phyloP scores from a whole-genome alignment of 2,329 filamentous ascomycete genomes.

The Acephala macrosclerotiorum region DNA sequence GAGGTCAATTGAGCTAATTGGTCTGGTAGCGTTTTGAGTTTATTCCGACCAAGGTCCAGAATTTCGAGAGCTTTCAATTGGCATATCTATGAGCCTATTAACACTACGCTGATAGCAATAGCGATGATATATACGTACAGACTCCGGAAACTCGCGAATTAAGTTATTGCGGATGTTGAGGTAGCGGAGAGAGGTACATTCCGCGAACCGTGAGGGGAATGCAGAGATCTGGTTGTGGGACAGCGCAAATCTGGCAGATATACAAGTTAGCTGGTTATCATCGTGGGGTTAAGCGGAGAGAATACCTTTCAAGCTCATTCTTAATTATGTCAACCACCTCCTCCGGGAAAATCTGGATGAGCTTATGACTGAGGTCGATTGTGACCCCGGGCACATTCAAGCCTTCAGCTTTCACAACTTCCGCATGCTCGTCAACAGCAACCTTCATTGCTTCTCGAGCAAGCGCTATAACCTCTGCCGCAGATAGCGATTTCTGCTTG shows the following conservation, averaged over 20 bases:
- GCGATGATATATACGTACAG: slow-evolving; percentile 54
- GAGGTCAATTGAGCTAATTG: slow-evolving; percentile 84
- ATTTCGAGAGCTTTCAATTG: slow-evolving; percentile 89
- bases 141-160: slow-evolving; percentile 70
- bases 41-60: slow-evolving; percentile 89
- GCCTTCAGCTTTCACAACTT: slow-evolving; percentile 55
- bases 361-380: slow-evolving; percentile 79
- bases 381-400: slow-evolving; percentile 72
- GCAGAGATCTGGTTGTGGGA: slow-evolving; percentile 79
- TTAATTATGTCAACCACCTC: slow-evolving; percentile 48
- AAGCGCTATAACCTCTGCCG: slow-evolving; percentile 69
- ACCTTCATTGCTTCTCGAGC: slow-evolving; percentile 72
- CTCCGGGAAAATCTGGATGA: slow-evolving; percentile 60
- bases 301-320: slow-evolving; percentile 45
- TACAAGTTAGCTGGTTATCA: slow-evolving; percentile 35
- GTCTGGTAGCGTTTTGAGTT: slow-evolving; percentile 77
- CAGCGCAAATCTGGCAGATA: slow-evolving; percentile 68
- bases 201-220: slow-evolving; percentile 75
- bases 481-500: slow-evolving; percentile 60
- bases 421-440: slow-evolving; percentile 70
- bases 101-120: neutral
- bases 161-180: slow-evolving; percentile 82
- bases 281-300: slow-evolving; percentile 22
- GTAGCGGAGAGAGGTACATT: slow-evolving; percentile 80
- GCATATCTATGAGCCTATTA: slow-evolving; percentile 68